These are phyloP conservation scores for Bombardia bombarda DNA, from an alignment of 495 filamentous ascomycete genomes.

Conservation along the genomic window DNA sequence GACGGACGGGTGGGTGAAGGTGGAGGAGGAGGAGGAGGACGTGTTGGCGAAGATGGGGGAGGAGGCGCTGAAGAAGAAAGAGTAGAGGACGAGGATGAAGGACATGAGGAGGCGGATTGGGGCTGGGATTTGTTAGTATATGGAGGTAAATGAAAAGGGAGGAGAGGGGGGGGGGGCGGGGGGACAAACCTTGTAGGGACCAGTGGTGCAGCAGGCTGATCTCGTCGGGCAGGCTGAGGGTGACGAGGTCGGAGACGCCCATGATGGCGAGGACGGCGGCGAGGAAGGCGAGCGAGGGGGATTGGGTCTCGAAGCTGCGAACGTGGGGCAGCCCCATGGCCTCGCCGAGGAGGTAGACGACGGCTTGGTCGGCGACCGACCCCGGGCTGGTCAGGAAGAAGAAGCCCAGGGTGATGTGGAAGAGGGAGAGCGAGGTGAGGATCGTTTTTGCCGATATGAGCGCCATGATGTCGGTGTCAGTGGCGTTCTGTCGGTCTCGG, in stretches of 20 bases:
- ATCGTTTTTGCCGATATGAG: conserved; percentile 69
- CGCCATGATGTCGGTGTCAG: conserved; percentile 49
- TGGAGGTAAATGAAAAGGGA: not conserved
- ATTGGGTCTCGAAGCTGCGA: conserved; percentile 53
- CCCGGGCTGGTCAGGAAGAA: conserved; percentile 69
- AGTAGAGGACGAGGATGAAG: conserved; percentile 57
- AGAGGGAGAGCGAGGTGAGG: conserved; percentile 68
- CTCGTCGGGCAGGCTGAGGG: conserved; percentile 64
- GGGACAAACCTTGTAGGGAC: conserved; percentile 46
- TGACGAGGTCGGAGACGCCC: conserved; percentile 65
- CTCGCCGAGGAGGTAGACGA: conserved; percentile 79
- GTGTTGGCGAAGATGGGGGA: conserved; percentile 24
- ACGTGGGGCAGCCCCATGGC: conserved; percentile 58
- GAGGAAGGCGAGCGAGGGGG: conserved; percentile 62
- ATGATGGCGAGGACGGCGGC: conserved; percentile 58
- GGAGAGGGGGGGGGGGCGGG: conserved; percentile 1
- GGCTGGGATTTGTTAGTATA: conserved; percentile 24
- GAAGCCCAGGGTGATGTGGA: conserved; percentile 73
- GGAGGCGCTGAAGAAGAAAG: conserved; percentile 48
- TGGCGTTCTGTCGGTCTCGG: not conserved
- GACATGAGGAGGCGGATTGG: conserved; percentile 59
- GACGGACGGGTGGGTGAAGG: conserved; percentile 17
- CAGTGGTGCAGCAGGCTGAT: conserved; percentile 53
- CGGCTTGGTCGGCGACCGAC: conserved; percentile 64
- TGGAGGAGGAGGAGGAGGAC: not conserved